These are phyloP conservation scores for Galeopsis tetrahit DNA, from an alignment of 257 asterid species.

Conservation along the genomic window DNA sequence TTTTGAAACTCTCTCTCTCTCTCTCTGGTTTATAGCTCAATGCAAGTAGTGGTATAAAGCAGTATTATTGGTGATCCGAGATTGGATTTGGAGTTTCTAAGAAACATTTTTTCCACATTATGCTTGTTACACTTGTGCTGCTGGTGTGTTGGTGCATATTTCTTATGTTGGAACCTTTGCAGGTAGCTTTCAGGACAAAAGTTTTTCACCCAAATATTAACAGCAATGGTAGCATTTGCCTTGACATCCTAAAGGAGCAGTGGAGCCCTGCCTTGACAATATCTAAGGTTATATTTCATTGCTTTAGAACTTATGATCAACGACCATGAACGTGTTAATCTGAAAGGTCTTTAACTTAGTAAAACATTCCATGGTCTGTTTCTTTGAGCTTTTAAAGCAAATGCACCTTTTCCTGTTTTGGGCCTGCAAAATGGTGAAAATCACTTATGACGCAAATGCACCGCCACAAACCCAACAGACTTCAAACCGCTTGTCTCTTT, in stretches of 20 bases:
- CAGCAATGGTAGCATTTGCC: constrained; percentile 80
- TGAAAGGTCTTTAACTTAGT: background rate
- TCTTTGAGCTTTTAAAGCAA: background rate
- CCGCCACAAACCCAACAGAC: too few relatives aligned
- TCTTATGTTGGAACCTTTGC: constrained; percentile 27
- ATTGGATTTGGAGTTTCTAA: background rate
- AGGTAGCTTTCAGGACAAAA: constrained; percentile 69
- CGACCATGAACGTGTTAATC: background rate
- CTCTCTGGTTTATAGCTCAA: background rate
- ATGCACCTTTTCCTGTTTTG: background rate
- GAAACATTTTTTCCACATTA: background rate
- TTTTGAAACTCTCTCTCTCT: background rate
- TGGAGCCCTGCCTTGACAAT: constrained; percentile 86
- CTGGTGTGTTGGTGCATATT: background rate
- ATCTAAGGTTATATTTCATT: constrained; percentile 60
- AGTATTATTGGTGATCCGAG: background rate
- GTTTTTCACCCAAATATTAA: constrained; percentile 62
- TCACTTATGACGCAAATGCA: background rate
- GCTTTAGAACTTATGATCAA: background rate
- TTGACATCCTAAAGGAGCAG: constrained; percentile 77
- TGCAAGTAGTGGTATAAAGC: constrained; percentile 11
- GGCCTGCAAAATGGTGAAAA: background rate
- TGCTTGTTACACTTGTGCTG: constrained; percentile 10
- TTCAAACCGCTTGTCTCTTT: too few relatives aligned
- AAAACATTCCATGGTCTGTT: background rate